Base-by-base conservation (phyloP, 768 basidiomycete species). In the Imleria badia region DNA sequence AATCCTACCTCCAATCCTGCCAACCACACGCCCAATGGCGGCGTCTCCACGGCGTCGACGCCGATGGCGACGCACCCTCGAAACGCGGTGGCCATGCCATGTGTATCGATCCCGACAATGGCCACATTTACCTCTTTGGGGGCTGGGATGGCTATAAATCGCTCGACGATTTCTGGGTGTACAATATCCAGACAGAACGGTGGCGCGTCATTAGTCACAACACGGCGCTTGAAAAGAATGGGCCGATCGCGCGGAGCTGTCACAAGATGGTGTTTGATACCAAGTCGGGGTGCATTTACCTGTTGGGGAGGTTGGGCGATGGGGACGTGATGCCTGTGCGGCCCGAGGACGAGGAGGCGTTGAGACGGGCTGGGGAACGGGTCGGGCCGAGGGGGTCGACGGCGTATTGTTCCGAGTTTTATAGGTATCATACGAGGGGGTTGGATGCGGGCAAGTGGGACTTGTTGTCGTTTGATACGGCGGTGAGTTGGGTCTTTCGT, bases 191-290 rank as follows among this genome's bases (percentile, higher is more conserved):
- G 31, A 72, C 78, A 10, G 81, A 84, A 47, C 73, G 75, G 47
- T 93, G 90, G 90, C 72, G 71, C 8, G 60, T 84, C 19, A 72
- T 91, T 41, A 83, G 83, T 55, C 73, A 75, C 20, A 76, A 73
- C 39, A 85, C 86, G 1, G 73, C 78, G 1, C 61, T 70, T 23
- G 84, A 87, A 34, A 73, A 73, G 50, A 82, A 86, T 48, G 89
- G 87, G 1, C 90, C 90, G 10, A 79, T 81, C 2, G 77, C 87
- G 5, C 76, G 90, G 29, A 84, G 84, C 10, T 91, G 90, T 63
- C 91, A 91, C 63, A 89, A 87, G 72, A 90, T 91, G 85, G 83
- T 81, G 17, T 91, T 89, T 62, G 88, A 91, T 60, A 72, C 75
- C n/a, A 81, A 78, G 67, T 84, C 83, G 0, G 87, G 85, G 2